Base-by-base conservation (phyloP, 176 grass and related monocot species). In the Puya raimondii region DNA sequence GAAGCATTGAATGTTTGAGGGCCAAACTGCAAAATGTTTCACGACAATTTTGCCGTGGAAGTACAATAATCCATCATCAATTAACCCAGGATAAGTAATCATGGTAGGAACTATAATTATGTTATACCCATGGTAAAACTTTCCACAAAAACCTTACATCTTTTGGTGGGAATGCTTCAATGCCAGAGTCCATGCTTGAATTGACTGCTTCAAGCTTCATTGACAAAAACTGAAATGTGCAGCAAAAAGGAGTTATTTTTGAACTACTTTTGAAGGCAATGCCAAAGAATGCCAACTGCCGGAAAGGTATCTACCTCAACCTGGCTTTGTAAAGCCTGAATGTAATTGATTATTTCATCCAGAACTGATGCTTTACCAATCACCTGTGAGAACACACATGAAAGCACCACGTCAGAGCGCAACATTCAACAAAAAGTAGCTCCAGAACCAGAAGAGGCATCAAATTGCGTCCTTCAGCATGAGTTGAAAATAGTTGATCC, bases 301-400 rank as follows among this genome's bases (percentile, higher is more conserved):
- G 73, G 42, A 61, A 54, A 50, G 6, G 21, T 61, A 18, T 61
- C 68, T 80, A 92, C 93, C 86, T 97, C 93, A 67, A 97, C 84
- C 78, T 97, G 93, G 16, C 86, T 72, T 64, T 97, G 86, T 80
- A 97, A 80, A 65, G 93, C 80, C 66, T 97, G 93, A 47, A 97
- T 91, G 65, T 97, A 97, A 74, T 97, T 92, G 78, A 97, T 97
- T 81, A 92, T 92, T 82, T 97, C 93, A 49, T 97, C 93, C 3
- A 92, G 83, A 50, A 97, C 84, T 54, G 89, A 92, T 80, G 93
- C 93, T 75, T 97, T 97, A 11, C 89, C 93, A 79, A 92, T 92
- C 69, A 97, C 86, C 93, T 92, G 74, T 70, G 73, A 25, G 79
- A 51, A 72, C 67, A 66, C 63, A 51, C 65, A 70, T 51, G 50